Evolutionary conservation across 352 stramenopile species (phyloP), one percentile per base, ranked within the genome.

Genomic region (Phytophthora cryptogea): DNA sequence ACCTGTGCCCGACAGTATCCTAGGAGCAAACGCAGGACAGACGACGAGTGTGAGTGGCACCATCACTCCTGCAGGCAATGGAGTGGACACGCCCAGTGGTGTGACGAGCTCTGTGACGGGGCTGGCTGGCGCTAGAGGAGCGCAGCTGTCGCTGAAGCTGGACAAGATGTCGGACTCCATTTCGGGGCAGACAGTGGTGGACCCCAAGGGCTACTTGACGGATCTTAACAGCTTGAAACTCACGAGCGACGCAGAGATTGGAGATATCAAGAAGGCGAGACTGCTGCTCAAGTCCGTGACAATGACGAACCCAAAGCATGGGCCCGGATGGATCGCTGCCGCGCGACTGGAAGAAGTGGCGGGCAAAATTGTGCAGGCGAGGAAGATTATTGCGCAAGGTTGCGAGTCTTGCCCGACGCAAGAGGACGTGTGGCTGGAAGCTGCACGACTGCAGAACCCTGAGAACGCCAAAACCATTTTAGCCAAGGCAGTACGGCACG

Each of bases 351-450:
- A 99, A 65, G 97, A 99, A 74, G 92, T 97, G 11, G 96, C 97
- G 0, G 95, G 95, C 4, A 98, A 99, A 68, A 90, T 97, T 42
- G 83, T 96, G 55, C 91, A 98, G 59, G 98, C 97, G 10, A 85
- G 97, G 7, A 99, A 98, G 72, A 87, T 99, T 33, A 99, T 99
- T 59, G 90, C 97, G 16, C 85, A 99, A 52, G 98, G 96, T 20
- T 99, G 97, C 57, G 92, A 99, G 68, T 91, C 81, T 14, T 99
- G 97, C 74, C 90, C 97, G 1, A 95, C 92, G 0, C 94, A 90
- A 50, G 97, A 99, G 67, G 97, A 99, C 73, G 96, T 99, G 11
- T 99, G 97, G 98, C 78, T 99, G 11, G 98, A 99, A 76, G 97
- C 97, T 0, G 92, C 96, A 26, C 76, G 97, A 20, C 74, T 99